A percentile compares a stretch with the other conserved stretches of the same genome.
These are phyloP conservation scores for Imleria badia DNA, from an alignment of 768 basidiomycete genomes.

Conservation along the genomic window DNA sequence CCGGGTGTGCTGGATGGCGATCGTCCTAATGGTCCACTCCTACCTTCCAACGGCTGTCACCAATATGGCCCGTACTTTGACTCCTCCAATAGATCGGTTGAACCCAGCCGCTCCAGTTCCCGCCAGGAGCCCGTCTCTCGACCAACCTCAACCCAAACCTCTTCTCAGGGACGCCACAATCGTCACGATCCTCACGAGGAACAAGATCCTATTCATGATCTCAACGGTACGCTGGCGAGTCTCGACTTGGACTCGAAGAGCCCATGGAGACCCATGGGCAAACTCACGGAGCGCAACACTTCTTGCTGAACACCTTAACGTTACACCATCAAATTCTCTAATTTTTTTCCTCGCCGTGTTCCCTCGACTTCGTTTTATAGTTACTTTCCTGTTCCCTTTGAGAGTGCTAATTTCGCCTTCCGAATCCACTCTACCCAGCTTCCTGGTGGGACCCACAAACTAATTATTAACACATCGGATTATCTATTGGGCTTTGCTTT, in stretches of 20 bases:
- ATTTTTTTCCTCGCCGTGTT: slow-evolving; percentile 12
- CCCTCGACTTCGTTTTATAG: slow-evolving; percentile 25
- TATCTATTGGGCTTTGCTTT: slow-evolving; percentile 32
- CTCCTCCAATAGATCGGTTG: slow-evolving; percentile 36
- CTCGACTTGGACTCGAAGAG: slow-evolving; percentile 56
- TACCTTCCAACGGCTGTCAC: slow-evolving; percentile 45
- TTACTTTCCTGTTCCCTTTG: slow-evolving; percentile 10
- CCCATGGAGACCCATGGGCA: slow-evolving; percentile 33
- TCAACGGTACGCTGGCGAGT: slow-evolving; percentile 76
- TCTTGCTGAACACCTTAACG: slow-evolving; percentile 17
- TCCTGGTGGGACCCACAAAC: slow-evolving; percentile 25
- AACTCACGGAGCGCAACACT: slow-evolving; percentile 18
- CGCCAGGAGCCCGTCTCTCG: slow-evolving; percentile 54
- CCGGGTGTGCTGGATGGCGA: slow-evolving; percentile 37
- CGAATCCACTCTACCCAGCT: slow-evolving; percentile 17
- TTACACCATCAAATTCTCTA: slow-evolving; percentile 7
- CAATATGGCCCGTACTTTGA: slow-evolving; percentile 49
- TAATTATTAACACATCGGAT: slow-evolving; percentile 30
- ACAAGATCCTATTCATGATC: slow-evolving; percentile 59
- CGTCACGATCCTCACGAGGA: slow-evolving; percentile 35
- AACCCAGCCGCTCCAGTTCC: slow-evolving; percentile 40
- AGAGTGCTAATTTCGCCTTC: slow-evolving; percentile 18
- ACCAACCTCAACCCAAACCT: slow-evolving; percentile 49
- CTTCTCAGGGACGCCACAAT: slow-evolving; percentile 22
- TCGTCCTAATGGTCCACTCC: slow-evolving; percentile 44